Conservation (phyloP, 2,329 filamentous ascomycete genomes). For the Paecilomyces variotii region DNA sequence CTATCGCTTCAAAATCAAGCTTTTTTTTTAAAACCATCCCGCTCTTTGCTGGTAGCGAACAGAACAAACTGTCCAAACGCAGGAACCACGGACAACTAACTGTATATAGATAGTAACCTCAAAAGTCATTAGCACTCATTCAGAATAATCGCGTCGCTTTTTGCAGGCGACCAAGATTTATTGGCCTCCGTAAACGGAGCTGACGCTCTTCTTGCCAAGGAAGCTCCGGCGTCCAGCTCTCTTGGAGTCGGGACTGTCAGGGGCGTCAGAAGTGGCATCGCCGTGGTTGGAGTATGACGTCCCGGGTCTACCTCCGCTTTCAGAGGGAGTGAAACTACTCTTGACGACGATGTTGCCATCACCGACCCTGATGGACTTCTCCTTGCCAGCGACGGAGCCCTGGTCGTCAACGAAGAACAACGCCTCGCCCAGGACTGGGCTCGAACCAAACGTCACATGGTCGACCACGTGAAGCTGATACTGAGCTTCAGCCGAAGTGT, state of each 20-base stretch:
- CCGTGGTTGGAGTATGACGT: constrained; percentile 27
- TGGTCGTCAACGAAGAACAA: constrained; percentile 89
- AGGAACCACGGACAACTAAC: not conserved
- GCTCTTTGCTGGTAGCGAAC: not conserved
- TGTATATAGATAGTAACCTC: not conserved
- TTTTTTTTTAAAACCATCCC: not conserved
- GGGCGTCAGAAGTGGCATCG: constrained; percentile 16
- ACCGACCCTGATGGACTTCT: constrained; percentile 70
- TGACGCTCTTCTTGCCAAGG: constrained; percentile 33
- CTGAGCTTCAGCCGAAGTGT: constrained; percentile 65
- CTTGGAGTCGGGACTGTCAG: constrained; percentile 34
- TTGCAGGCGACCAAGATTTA: not conserved
- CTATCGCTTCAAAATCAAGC: not conserved
- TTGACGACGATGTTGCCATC: constrained; percentile 63
- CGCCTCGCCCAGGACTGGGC: constrained; percentile 75
- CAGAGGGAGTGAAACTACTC: constrained; percentile 59
- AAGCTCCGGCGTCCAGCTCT: constrained; percentile 38
- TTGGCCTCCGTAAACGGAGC: not conserved
- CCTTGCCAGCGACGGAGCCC: constrained; percentile 51
- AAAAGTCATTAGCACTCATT: not conserved
- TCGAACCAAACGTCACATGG: constrained; percentile 74
- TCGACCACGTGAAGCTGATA: constrained; percentile 84
- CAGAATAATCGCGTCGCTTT: not conserved
- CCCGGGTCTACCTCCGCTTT: constrained; percentile 26
- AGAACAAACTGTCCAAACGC: not conserved